Evolutionary conservation across 2,329 filamentous ascomycete genomes (phyloP), one percentile per base, ranked within the genome.

Genomic region (Ophiostoma sp.): DNA sequence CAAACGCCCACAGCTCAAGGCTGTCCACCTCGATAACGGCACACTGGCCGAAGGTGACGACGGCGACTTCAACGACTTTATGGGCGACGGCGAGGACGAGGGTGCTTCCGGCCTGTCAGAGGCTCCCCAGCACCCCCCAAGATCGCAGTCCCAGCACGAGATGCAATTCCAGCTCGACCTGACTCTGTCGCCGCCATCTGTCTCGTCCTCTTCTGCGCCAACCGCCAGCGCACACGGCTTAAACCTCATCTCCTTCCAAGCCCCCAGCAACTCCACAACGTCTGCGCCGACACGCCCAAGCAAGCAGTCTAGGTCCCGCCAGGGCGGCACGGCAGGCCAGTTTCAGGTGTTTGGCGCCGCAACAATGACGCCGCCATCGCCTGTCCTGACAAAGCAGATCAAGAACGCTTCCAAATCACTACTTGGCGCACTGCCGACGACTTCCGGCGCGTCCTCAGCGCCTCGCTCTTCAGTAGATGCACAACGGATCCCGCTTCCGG

Each of bases 1-100:
- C 75, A 86, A 85, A 77, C 83, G 83, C 70, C 79, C 78, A 66
- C 78, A 81, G 72, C 71, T 77, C 72, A 74, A 79, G 62, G 72
- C 72, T 18, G 64, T 73, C 16, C 71, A 69, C n/a, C 65, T 73
- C 42, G 69, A 67, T 44, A 40, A 65, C 41, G 69, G 11, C 11
- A 18, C 47, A 11, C 62, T 69, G 9, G 18, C 52, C 41, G 67
- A 65, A 40, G 49, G 27, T 58, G 64, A 41, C 16, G 67, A 69
- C 16, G 44, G 47, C 8, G 72, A 76, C 27, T 52, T 40, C 12
- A 40, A 66, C 68, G 64, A 65, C 41, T 63, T 42, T 12, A 42
- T 42, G 16, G 60, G 16, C 63, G 42, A 47, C 18, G 63, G 41
- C 12, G 63, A 60, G 12, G 65, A 68, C 11, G 65, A 65, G 9